Conservation (phyloP, 257 asterid genomes). For the Striga asiatica region DNA sequence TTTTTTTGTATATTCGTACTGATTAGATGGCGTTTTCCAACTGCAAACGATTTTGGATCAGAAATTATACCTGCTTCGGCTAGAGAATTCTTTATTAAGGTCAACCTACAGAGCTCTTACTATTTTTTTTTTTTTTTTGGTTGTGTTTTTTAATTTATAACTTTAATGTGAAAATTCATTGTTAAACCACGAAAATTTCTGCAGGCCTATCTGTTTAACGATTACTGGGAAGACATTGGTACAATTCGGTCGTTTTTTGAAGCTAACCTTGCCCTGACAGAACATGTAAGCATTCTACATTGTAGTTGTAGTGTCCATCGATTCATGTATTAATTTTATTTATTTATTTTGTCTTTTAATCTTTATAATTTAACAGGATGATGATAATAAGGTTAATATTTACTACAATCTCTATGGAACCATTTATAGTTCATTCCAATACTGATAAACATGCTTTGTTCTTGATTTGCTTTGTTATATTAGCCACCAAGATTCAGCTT, state of each 20-base stretch:
- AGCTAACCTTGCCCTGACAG: conserved; percentile 98
- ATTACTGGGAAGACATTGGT: conserved; percentile 98
- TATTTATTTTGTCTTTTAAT: too few species aligned
- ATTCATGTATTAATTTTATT: too few species aligned
- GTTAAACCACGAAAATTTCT: conserved; percentile 3
- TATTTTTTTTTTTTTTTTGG: background rate
- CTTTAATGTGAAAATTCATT: background rate
- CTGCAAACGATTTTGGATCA: conserved; percentile 94
- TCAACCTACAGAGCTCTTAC: conserved; percentile 4
- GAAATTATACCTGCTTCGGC: conserved; percentile 96
- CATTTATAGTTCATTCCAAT: background rate
- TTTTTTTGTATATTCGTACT: conserved; percentile 12
- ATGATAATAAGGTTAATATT: too few species aligned
- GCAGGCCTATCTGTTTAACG: conserved; percentile 87
- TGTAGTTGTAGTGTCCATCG: background rate
- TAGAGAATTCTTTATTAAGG: conserved; percentile 61
- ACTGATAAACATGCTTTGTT: background rate
- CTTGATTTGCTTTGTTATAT: conserved; percentile 10
- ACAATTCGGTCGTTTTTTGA: conserved; percentile 90
- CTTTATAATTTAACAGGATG: too few species aligned
- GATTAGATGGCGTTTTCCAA: conserved; percentile 89
- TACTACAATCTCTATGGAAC: too few species aligned
- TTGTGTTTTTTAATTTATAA: background rate
- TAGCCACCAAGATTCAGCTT: conserved; percentile 96
- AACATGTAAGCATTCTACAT: conserved; percentile 50